A percentile compares a stretch with the other conserved stretches of the same genome.
Evolutionary conservation across 23 red algal genomes (phyloP).

Genomic region (Gracilaria domingensis): DNA sequence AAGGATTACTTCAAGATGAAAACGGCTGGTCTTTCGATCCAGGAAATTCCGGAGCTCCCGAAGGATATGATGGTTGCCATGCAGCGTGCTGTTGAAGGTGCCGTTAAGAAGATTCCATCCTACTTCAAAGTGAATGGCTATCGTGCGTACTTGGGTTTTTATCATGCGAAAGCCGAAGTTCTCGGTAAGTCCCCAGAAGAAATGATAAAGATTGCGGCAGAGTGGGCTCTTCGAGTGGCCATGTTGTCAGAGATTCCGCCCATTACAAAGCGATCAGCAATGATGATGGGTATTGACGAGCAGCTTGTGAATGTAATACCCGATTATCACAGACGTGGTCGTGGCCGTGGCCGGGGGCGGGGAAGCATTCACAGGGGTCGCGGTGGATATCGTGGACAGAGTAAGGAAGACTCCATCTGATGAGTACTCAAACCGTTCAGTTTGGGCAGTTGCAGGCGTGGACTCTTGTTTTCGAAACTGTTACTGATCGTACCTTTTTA

Average conservation of each 20-base stretch:
- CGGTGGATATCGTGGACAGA: slow-evolving; percentile 10
- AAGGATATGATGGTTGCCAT: slow-evolving; percentile 39
- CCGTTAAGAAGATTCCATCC: slow-evolving; percentile 33
- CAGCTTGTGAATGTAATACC: slow-evolving; percentile 3
- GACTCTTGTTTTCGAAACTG: slow-evolving; percentile 22
- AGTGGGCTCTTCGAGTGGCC: slow-evolving; percentile 37
- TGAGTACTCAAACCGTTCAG: background rate
- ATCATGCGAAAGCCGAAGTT: slow-evolving; percentile 35
- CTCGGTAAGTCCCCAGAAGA: slow-evolving; percentile 62
- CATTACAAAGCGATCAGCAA: slow-evolving; percentile 61
- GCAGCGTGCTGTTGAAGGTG: background rate
- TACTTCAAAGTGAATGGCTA: slow-evolving; percentile 46
- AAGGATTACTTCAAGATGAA: slow-evolving; percentile 43
- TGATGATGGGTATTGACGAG: slow-evolving; percentile 37
- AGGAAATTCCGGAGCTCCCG: slow-evolving; percentile 33
- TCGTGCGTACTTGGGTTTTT: slow-evolving; percentile 78
- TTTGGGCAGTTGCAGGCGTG: background rate
- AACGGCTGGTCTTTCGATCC: slow-evolving; percentile 45
- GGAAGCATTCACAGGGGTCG: slow-evolving; percentile 11
- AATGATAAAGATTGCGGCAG: slow-evolving; percentile 36
- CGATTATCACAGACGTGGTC: slow-evolving; percentile 28
- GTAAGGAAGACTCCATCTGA: background rate
- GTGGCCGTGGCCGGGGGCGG: slow-evolving; percentile 37
- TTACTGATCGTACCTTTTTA: background rate
- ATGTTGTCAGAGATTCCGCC: slow-evolving; percentile 46